phyloP scores from a whole-genome alignment of 352 stramenopile species.

The Peronosclerospora sorghi region DNA sequence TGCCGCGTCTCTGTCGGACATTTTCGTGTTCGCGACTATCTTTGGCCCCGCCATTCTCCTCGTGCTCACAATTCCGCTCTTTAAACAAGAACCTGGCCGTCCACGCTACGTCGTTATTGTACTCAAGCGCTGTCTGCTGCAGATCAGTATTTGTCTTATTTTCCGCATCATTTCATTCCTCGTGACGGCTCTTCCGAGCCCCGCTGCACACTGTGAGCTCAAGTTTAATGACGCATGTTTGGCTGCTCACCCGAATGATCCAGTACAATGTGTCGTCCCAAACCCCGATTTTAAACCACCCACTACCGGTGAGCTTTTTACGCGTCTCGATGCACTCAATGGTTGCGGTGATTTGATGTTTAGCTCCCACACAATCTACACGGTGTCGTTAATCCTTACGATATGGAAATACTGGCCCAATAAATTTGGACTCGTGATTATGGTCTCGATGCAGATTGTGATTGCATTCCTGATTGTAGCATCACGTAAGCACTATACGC shows the following conservation, averaged over 20 bases:
- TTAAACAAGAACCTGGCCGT: constrained; percentile 46
- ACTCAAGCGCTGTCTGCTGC: constrained; percentile 69
- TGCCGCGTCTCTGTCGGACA: constrained; percentile 44
- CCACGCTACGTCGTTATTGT: constrained; percentile 73
- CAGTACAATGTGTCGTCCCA: constrained; percentile 35
- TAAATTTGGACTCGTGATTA: constrained; percentile 57
- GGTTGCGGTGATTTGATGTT: constrained; percentile 89
- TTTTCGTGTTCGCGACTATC: constrained; percentile 62
- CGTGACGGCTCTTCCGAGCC: constrained; percentile 53
- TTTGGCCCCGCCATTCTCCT: constrained; percentile 67
- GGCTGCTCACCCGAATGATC: constrained; percentile 38
- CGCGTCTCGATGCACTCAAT: constrained; percentile 66
- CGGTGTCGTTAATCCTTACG: constrained; percentile 76
- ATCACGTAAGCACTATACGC: constrained; percentile 84
- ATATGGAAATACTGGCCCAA: constrained; percentile 84
- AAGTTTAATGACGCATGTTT: constrained; percentile 57
- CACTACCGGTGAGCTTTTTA: constrained; percentile 36
- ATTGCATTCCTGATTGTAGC: constrained; percentile 86
- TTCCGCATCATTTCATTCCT: constrained; percentile 78
- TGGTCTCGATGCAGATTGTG: constrained; percentile 63
- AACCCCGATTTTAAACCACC: constrained; percentile 75
- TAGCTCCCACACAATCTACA: constrained; percentile 89
- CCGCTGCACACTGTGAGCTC: constrained; percentile 61
- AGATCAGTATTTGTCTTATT: constrained; percentile 59
- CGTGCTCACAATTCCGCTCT: constrained; percentile 49